These are phyloP conservation scores for Penicillium riverlandense DNA, from an alignment of 495 filamentous ascomycete genomes.

Conservation along the genomic window DNA sequence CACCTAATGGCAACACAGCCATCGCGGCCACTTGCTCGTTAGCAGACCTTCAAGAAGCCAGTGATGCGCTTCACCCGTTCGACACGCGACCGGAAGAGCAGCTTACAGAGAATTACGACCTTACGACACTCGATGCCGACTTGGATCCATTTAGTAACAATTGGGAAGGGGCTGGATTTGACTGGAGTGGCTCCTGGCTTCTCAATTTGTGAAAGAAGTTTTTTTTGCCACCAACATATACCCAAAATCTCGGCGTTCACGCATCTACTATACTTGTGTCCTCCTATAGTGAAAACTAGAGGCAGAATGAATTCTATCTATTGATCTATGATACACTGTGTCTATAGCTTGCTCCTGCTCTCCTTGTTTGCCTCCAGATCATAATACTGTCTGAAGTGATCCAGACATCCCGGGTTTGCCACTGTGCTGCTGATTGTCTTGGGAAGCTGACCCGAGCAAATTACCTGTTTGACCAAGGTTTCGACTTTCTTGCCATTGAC, in stretches of 20 bases:
- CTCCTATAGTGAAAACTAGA: too few relatives aligned
- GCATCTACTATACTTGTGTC: too few relatives aligned
- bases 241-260: conserved; percentile 27
- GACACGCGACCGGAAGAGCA: conserved; percentile 6
- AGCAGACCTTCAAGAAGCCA: conserved; percentile 13
- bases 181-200: conserved; percentile 24
- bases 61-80: conserved; percentile 4
- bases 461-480: conserved; percentile 66
- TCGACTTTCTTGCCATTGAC: conserved; percentile 79
- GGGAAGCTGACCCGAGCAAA: conserved; percentile 32
- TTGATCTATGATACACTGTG: not conserved
- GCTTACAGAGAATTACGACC: conserved; percentile 4
- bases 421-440: conserved; percentile 14
- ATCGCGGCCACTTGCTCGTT: conserved; percentile 10
- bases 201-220: conserved; percentile 11
- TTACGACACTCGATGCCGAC: conserved; percentile 10
- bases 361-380: conserved; percentile 1
- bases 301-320: not conserved
- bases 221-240: not conserved
- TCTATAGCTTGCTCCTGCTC: conserved; percentile 7
- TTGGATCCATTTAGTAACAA: conserved; percentile 15
- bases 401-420: conserved; percentile 10
- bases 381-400: conserved; percentile 11
- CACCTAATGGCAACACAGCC: not conserved
- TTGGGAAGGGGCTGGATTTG: conserved; percentile 23